phyloP scores from a whole-genome alignment of 1,284 basidiomycete genomes.

The Sutorius eximius region DNA sequence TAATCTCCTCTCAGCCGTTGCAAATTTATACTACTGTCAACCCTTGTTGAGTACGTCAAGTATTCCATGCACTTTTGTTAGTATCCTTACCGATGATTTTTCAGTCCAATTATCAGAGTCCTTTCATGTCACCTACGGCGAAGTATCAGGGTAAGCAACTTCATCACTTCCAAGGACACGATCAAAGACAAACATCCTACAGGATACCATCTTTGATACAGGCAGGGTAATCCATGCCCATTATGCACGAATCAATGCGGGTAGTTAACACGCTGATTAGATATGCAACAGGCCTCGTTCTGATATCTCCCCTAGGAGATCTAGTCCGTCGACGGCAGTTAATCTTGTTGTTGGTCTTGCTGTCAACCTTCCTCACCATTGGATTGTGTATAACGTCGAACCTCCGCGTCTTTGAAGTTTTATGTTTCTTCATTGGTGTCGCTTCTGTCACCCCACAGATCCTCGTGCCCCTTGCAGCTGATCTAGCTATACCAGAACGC shows the following conservation, averaged over 20 bases:
- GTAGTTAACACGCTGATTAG: slow-evolving; percentile 29
- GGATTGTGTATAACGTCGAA: slow-evolving; percentile 53
- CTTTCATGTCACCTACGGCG: slow-evolving; percentile 56
- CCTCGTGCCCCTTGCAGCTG: slow-evolving; percentile 64
- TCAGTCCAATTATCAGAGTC: slow-evolving; percentile 54
- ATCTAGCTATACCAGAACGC: slow-evolving; percentile 61
- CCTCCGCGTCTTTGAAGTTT: slow-evolving; percentile 51
- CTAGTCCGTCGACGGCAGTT: slow-evolving; percentile 61
- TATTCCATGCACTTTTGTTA: background rate
- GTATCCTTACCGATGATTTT: slow-evolving; percentile 6
- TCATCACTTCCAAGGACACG: background rate
- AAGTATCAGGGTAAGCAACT: slow-evolving; percentile 52
- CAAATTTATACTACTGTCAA: slow-evolving; percentile 74
- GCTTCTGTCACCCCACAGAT: slow-evolving; percentile 58
- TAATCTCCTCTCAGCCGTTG: slow-evolving; percentile 41
- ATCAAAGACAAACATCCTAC: background rate
- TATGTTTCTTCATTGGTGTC: slow-evolving; percentile 59
- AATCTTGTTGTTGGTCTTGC: slow-evolving; percentile 47
- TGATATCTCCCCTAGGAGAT: slow-evolving; percentile 67
- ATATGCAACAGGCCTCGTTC: slow-evolving; percentile 57
- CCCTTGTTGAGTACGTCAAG: slow-evolving; percentile 58
- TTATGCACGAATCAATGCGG: background rate
- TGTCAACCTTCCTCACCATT: slow-evolving; percentile 52
- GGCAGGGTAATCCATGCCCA: slow-evolving; percentile 41
- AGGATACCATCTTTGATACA: slow-evolving; percentile 53